These are phyloP conservation scores for Epichloe sylvatica DNA, from an alignment of 2,329 filamentous ascomycete species.

Conservation along the genomic window DNA sequence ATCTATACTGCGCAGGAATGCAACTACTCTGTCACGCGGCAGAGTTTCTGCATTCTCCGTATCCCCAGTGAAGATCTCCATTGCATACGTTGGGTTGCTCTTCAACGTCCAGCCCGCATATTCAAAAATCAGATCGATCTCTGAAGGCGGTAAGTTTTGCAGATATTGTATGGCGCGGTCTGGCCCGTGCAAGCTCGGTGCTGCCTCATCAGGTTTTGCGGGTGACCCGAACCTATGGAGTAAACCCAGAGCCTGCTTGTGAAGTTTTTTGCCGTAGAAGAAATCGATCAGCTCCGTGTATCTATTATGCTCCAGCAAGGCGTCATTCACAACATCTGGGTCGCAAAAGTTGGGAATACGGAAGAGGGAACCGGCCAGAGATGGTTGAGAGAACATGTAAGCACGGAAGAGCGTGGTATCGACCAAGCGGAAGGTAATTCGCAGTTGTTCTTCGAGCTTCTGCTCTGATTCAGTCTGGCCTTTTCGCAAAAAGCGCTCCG, in stretches of 20 bases:
- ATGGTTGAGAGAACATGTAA: slow-evolving; percentile 84
- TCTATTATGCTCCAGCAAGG: slow-evolving; percentile 71
- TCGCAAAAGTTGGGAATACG: slow-evolving; percentile 96
- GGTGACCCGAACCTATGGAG: slow-evolving; percentile 66
- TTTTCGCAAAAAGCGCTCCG: slow-evolving; percentile 42
- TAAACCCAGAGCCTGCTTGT: slow-evolving; percentile 72
- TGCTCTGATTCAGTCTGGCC: slow-evolving; percentile 34
- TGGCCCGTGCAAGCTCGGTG: slow-evolving; percentile 57
- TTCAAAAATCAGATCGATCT: slow-evolving; percentile 82
- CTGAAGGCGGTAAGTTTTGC: slow-evolving; percentile 73
- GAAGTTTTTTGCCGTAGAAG: slow-evolving; percentile 85
- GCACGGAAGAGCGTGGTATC: slow-evolving; percentile 90
- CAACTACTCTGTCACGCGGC: slow-evolving; percentile 60
- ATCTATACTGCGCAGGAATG: slow-evolving; percentile 60
- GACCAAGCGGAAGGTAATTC: slow-evolving; percentile 66
- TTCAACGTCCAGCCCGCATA: slow-evolving; percentile 80
- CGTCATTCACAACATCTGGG: slow-evolving; percentile 86
- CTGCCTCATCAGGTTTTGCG: slow-evolving; percentile 33
- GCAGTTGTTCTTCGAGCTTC: slow-evolving; percentile 56
- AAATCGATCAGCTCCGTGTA: slow-evolving; percentile 97
- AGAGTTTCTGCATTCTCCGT: slow-evolving; percentile 89
- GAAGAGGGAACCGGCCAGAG: slow-evolving; percentile 77
- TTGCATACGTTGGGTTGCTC: slow-evolving; percentile 57
- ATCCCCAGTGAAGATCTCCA: slow-evolving; percentile 88
- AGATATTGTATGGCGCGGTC: slow-evolving; percentile 76